Percentiles rank a stretch among this genome's conserved stretches.
Conservation (phyloP, 2,329 filamentous ascomycete genomes). For the Cercospora sp. region DNA sequence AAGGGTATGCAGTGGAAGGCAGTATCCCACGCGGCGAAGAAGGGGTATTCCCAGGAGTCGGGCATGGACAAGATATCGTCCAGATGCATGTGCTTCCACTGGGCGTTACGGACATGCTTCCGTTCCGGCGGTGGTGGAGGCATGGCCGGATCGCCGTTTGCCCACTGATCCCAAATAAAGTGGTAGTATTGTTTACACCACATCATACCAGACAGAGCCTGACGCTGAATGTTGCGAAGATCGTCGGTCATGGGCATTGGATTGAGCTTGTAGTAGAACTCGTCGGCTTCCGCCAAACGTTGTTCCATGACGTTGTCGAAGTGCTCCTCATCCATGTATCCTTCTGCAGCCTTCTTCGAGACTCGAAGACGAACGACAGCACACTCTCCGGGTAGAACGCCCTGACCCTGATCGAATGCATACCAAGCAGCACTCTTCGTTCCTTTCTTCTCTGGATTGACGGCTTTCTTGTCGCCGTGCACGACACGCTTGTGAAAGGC, state of each 20-base stretch:
- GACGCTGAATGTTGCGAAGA: constrained; percentile 88
- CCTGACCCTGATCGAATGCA: constrained; percentile 83
- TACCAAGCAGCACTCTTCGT: constrained; percentile 94
- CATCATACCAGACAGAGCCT: constrained; percentile 95
- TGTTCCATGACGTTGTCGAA: constrained; percentile 90
- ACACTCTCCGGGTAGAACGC: constrained; percentile 85
- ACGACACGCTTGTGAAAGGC: constrained; percentile 90
- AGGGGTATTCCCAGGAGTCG: constrained; percentile 97
- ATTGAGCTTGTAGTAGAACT: constrained; percentile 92
- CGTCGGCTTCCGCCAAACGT: constrained; percentile 85
- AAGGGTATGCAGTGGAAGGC: constrained; percentile 95
- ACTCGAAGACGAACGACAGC: constrained; percentile 92
- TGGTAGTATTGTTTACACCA: constrained; percentile 98
- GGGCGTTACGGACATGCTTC: constrained; percentile 77
- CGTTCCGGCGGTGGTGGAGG: constrained; percentile 79
- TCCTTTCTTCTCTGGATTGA: constrained; percentile 77
- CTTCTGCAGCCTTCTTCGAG: constrained; percentile 67
- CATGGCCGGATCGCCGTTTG: constrained; percentile 85
- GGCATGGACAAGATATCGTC: constrained; percentile 98
- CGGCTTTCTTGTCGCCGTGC: constrained; percentile 72
- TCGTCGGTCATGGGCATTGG: constrained; percentile 92
- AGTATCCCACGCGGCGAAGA: constrained; percentile 96
- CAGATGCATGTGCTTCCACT: constrained; percentile 94
- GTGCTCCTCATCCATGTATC: constrained; percentile 85
- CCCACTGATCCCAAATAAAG: constrained; percentile 98